Evolutionary conservation across 2,329 filamentous ascomycete species (phyloP).

Genomic region (Fulvia fulva): DNA sequence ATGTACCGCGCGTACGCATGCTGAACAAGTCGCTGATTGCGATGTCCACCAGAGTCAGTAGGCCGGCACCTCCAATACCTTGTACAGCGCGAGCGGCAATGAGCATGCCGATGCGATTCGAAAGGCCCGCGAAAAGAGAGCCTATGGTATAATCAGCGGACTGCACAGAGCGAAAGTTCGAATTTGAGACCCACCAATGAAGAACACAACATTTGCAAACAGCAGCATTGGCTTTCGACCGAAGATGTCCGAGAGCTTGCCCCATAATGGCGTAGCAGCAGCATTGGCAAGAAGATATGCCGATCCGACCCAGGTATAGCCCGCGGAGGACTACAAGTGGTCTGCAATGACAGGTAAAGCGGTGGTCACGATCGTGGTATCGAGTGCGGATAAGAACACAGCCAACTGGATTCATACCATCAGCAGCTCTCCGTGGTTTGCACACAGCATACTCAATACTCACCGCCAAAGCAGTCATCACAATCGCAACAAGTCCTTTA

Average conservation of each 20-base stretch:
- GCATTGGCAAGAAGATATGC: conserved; percentile 69
- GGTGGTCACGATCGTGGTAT: conserved; percentile 60
- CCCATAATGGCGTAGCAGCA: conserved; percentile 67
- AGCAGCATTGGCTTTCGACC: conserved; percentile 54
- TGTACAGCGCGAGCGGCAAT: conserved; percentile 54
- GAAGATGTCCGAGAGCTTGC: conserved; percentile 57
- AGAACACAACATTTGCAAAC: conserved; percentile 47
- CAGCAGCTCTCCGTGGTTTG: background rate
- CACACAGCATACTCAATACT: background rate
- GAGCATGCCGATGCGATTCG: conserved; percentile 48
- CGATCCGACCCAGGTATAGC: conserved; percentile 78
- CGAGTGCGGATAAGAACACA: conserved; percentile 41
- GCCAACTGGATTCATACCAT: conserved; percentile 28
- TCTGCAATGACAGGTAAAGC: conserved; percentile 62
- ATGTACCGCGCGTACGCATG: conserved; percentile 36
- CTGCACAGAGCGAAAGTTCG: too few relatives aligned
- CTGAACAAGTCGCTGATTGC: conserved; percentile 55
- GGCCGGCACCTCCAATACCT: conserved; percentile 52
- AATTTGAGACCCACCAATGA: too few relatives aligned
- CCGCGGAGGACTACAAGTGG: conserved; percentile 61
- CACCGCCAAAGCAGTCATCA: conserved; percentile 4
- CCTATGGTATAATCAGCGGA: too few relatives aligned
- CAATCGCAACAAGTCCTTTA: background rate
- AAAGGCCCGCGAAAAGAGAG: conserved; percentile 49
- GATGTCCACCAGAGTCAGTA: conserved; percentile 51